Evolutionary conservation across 2,329 filamentous ascomycete species (phyloP).

Genomic region (Aspergillus fumigatiaffinis): DNA sequence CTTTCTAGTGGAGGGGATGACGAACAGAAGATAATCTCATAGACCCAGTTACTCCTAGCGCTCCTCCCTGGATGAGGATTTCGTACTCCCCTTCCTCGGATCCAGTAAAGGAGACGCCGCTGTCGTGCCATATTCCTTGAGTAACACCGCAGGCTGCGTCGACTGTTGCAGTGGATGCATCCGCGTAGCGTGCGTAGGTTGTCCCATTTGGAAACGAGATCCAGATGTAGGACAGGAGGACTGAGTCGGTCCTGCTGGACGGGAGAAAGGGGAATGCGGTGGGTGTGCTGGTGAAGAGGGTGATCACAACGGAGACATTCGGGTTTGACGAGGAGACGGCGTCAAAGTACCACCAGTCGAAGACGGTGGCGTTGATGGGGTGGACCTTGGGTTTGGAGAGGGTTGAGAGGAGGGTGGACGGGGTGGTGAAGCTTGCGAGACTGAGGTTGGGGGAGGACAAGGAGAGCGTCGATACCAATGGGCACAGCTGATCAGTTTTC

Average conservation of each 20-base stretch:
- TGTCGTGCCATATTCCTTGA: constrained; percentile 1
- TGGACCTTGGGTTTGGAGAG: constrained; percentile 26
- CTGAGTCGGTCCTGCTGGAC: constrained; percentile 7
- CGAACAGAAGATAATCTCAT: constrained; percentile 4
- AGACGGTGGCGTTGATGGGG: constrained; percentile 26
- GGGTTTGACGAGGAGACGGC: constrained; percentile 26
- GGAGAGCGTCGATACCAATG: constrained; percentile 8
- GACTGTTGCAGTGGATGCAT: not conserved
- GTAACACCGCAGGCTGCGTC: not conserved
- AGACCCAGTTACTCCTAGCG: constrained; percentile 2
- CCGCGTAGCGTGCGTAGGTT: not conserved
- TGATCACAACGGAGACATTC: constrained; percentile 25
- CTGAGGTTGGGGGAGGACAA: constrained; percentile 6
- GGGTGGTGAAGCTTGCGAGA: constrained; percentile 3
- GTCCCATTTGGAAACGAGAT: constrained; percentile 22
- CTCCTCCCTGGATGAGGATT: no score
- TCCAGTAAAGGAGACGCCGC: not conserved
- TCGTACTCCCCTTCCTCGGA: constrained; percentile 1
- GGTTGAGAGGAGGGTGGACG: constrained; percentile 2
- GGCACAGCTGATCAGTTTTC: constrained; percentile 1
- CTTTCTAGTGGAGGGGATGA: not conserved
- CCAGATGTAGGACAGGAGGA: constrained; percentile 24
- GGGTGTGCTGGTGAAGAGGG: constrained; percentile 28
- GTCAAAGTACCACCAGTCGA: constrained; percentile 44
- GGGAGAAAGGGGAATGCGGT: constrained; percentile 39